A percentile compares a stretch with the other conserved stretches of the same genome.
These are phyloP conservation scores for Blepharisma undulans DNA, from an alignment of 169 alveolate genomes.

Conservation along the genomic window DNA sequence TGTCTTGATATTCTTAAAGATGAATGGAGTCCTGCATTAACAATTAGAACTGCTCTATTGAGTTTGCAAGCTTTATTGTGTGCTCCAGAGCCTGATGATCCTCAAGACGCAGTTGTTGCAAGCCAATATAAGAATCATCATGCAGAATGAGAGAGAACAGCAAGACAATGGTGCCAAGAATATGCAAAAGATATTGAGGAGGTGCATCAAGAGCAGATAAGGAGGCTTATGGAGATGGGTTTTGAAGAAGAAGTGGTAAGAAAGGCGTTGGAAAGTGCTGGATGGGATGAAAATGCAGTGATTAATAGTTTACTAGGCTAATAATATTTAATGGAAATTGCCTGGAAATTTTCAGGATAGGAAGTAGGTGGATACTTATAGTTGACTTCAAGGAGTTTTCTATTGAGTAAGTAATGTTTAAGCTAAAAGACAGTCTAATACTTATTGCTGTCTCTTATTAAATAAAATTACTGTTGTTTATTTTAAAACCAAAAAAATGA, in stretches of 20 bases:
- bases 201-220: slow-evolving; percentile 63
- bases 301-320: slow-evolving; percentile 48
- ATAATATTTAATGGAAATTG: background rate
- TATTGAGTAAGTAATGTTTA: too few species aligned
- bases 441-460: too few species aligned
- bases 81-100: slow-evolving; percentile 84
- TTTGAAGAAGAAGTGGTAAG: slow-evolving; percentile 60
- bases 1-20: slow-evolving; percentile 93
- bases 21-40: slow-evolving; percentile 98
- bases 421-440: too few species aligned
- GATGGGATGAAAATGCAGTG: slow-evolving; percentile 89
- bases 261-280: slow-evolving; percentile 76
- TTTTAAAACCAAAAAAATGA: too few species aligned
- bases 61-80: slow-evolving; percentile 80
- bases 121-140: slow-evolving; percentile 70
- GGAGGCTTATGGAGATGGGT: slow-evolving; percentile 78
- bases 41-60: slow-evolving; percentile 85
- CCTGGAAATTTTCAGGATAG: background rate
- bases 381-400: too few species aligned
- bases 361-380: background rate
- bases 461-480: too few species aligned
- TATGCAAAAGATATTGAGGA: slow-evolving; percentile 67
- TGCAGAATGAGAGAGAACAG: slow-evolving; percentile 64
- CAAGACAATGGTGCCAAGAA: slow-evolving; percentile 75
- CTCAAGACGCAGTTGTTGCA: slow-evolving; percentile 87